Evolutionary conservation across 768 basidiomycete genomes (phyloP), one percentile per base, ranked within the genome.

Genomic region (Tubosaeta brunneosetosa): DNA sequence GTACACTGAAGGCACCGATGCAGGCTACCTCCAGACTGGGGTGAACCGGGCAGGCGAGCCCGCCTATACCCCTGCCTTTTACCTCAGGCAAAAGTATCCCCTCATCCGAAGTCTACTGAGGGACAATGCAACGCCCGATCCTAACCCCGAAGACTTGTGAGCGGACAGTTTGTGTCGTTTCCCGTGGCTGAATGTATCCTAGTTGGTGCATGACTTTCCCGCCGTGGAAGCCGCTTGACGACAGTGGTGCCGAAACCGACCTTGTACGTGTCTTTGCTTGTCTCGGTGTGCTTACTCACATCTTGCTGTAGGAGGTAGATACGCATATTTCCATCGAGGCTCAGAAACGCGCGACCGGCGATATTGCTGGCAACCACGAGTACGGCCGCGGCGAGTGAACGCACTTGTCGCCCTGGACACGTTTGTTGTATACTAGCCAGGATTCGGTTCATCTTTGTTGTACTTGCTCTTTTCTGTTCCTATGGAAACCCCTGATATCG

Each of bases 181-280:
- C 3, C 4, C 14, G 29, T 19, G 44, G 4, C 31, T 19, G 26
- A 42, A n/a, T 29, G 27, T 44, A 4, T 44, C 6, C n/a, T 4
- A 58, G 57, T 25, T 58, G 57, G 57, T 44, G 47, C 13, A 55
- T 37, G 40, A 55, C 55, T 8, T 47, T 38, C 32, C 50, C 31
- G 8, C 57, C 57, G 17, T 58, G 57, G 57, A 47, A 57, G 3
- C 57, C 57, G 12, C 32, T 58, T 10, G 47, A 58, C 19, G 57
- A 58, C 6, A 43, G 52, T 6, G 57, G 57, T 31, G 13, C 22
- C 17, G 50, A 51, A 27, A 26, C 31, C 16, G 49, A 50, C 22
- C 29, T 40, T 40, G 49, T 50, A 27, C 17, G 47, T 34, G 41
- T n/a, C 33, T 1, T 41, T 9, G 9, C 26, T 17, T 8, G 14